Percentiles rank a stretch among this genome's conserved stretches.
Evolutionary conservation across 306 rosid species (phyloP).

Genomic region (Chamaecrista fasciculata): DNA sequence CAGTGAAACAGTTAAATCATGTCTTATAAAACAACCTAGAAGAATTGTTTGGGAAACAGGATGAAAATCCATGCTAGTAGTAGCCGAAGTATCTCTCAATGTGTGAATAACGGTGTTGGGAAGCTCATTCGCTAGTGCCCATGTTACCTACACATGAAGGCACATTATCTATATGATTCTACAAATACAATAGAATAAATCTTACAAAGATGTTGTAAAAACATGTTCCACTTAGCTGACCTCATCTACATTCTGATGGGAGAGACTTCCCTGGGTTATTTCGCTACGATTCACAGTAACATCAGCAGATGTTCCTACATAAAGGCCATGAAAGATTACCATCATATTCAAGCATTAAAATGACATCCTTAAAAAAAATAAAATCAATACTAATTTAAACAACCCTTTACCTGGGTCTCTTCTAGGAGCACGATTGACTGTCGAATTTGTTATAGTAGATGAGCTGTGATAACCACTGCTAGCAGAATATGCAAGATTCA

Average conservation of each 20-base stretch:
- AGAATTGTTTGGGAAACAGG: slow-evolving; percentile 13
- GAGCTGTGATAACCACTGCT: neutral
- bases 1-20: neutral
- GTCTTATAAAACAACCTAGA: slow-evolving; percentile 30
- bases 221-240: slow-evolving; percentile 23
- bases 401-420: slow-evolving; percentile 4
- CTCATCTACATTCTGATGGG: neutral
- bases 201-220: neutral
- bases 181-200: neutral
- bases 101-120: slow-evolving; percentile 24
- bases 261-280: neutral
- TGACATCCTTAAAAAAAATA: neutral
- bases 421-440: neutral
- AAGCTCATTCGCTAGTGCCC: neutral
- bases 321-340: slow-evolving; percentile 3
- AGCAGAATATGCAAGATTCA: neutral
- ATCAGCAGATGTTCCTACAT: slow-evolving; percentile 19
- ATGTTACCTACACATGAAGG: slow-evolving; percentile 23
- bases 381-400: neutral
- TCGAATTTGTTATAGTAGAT: slow-evolving; percentile 5
- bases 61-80: slow-evolving; percentile 39
- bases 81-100: slow-evolving; percentile 18
- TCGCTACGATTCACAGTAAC: slow-evolving; percentile 24
- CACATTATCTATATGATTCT: neutral
- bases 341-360: neutral